phyloP scores from a whole-genome alignment of 2,329 filamentous ascomycete genomes.

The Orbilia javanica region DNA sequence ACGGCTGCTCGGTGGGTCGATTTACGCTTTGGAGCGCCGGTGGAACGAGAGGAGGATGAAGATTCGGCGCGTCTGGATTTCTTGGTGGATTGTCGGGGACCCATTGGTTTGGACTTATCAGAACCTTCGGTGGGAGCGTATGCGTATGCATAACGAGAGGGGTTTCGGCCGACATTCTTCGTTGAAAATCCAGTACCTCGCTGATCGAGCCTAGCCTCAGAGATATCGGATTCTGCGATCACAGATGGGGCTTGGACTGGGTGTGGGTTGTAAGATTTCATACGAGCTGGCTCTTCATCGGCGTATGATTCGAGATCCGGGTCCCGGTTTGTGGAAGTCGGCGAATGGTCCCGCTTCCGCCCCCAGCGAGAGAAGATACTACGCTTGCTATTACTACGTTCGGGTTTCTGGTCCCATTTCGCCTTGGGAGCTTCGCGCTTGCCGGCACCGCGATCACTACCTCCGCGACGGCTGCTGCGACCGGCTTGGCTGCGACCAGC shows the following conservation, averaged over 20 bases:
- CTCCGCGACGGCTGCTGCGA: not conserved
- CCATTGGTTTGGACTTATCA: conserved; percentile 32
- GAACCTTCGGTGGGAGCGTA: conserved; percentile 48
- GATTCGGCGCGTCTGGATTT: conserved; percentile 49
- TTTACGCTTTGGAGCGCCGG: conserved; percentile 38
- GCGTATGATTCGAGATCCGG: conserved; percentile 56
- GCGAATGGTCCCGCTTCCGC: conserved; percentile 40
- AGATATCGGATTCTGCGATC: conserved; percentile 43
- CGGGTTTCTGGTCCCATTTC: conserved; percentile 48
- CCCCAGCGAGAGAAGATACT: conserved; percentile 51
- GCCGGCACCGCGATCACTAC: not conserved
- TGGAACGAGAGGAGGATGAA: conserved; percentile 33
- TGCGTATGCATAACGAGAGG: conserved; percentile 54
- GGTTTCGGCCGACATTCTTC: conserved; percentile 38
- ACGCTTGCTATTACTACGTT: conserved; percentile 52
- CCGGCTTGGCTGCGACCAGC: conserved; percentile 15
- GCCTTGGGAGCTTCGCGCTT: conserved; percentile 32
- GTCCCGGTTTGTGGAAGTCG: conserved; percentile 38
- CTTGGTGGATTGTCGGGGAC: conserved; percentile 53
- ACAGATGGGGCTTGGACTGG: conserved; percentile 49
- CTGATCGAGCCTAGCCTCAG: conserved; percentile 33
- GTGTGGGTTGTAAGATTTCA: conserved; percentile 54
- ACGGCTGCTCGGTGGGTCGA: conserved; percentile 42
- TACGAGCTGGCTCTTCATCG: conserved; percentile 55
- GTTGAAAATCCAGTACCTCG: conserved; percentile 30